Base-by-base conservation (phyloP, 1,284 basidiomycete genomes). In the Sphagnurus paluster region DNA sequence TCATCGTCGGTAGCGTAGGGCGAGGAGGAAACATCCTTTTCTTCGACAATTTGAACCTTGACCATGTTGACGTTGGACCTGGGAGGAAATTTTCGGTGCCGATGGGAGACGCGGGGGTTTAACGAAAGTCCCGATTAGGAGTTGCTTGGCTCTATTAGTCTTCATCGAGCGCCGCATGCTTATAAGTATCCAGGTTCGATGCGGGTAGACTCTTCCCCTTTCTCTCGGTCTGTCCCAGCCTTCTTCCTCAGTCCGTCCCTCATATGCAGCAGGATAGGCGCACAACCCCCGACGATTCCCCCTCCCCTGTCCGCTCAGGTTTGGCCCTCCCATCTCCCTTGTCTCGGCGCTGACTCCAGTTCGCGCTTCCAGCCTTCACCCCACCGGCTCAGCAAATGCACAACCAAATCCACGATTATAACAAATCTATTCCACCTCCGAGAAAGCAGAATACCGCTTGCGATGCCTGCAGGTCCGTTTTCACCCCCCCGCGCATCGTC, bases 401-500 rank as follows among this genome's bases (percentile, higher is more conserved):
- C 70, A 84, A 80, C 58, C 83, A 87, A 64, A 83, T 87, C 40
- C 82, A 87, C 58, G 86, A 88, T 57, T 76, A 86, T 30, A 81
- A 84, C 42, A 87, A 86, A 69, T 78, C 81, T 0, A 74, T 87
- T 0, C 84, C 87, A 1, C 84, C 86, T 14, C 84, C 88, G 2
- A 72, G 87, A 46, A 92, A 91, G 63, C 90, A 94, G 70, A 94
- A 94, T 63, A 90, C 90, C 17, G 90, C 91, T 19, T 94, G 91
- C 64, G 91, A 94, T 70, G 87, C 87, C 42, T 93, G 90, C 77
- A 82, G 85, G 84, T 84, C 10, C 41, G 68, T 43, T 23, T 47
- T 26, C 19, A 46, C n/a, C n/a, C 28, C 45, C 56, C 50, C 39
- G 43, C 24, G 42, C 43, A 28, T 34, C 26, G 40, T 44, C 13